Base-by-base conservation (phyloP, 495 filamentous ascomycete species). In the Aspergillus sclerotioniger region DNA sequence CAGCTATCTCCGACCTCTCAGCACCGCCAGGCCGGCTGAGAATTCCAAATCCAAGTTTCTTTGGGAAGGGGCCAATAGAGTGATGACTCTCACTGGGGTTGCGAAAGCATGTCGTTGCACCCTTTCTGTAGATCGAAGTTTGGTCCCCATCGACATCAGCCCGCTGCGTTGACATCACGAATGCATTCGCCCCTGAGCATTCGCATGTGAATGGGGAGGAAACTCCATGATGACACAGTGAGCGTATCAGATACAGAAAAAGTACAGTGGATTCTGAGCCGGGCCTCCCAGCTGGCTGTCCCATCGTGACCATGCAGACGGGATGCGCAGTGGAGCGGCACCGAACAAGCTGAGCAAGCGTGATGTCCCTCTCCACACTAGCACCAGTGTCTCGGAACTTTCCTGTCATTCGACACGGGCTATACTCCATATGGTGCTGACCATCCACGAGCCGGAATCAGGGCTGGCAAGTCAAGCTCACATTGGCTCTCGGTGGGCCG, bases 11-110 rank as follows among this genome's bases (percentile, higher is more conserved):
- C 25, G 48, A 45, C 37, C 52, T 20, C 52, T 44, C 52, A 31
- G 39, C 52, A 46, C 7, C 52, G 25, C 41, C 39, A 54, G 52
- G 19, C 12, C 39, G 37, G 52, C 52, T 46, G 39, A 45, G 17
- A 54, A 54, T 54, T 54, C 52, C 52, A 54, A 54, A 54, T 54
- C 25, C 19, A 19, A 54, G 3, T 50, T 32, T 6, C 25, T 32
- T n/a, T 28, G 31, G 15, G 47, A 50, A 31, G 47, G 29, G 47
- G 31, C 16, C 25, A 20, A 13, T 49, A 15, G 9, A 28, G 5
- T 3, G 21, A 49, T 19, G 0, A 10, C 21, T 8, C 16, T 20
- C 28, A 50, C 16, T 32, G n/a, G 47, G 25, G 5, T 25, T 32
- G 12, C 21, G 2, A 3, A 6, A 50, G 47, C 28, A 25, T 17